Percentiles rank a stretch among this genome's conserved stretches.
Evolutionary conservation across 1,284 basidiomycete species (phyloP).

Genomic region (Pterulicium gracile): DNA sequence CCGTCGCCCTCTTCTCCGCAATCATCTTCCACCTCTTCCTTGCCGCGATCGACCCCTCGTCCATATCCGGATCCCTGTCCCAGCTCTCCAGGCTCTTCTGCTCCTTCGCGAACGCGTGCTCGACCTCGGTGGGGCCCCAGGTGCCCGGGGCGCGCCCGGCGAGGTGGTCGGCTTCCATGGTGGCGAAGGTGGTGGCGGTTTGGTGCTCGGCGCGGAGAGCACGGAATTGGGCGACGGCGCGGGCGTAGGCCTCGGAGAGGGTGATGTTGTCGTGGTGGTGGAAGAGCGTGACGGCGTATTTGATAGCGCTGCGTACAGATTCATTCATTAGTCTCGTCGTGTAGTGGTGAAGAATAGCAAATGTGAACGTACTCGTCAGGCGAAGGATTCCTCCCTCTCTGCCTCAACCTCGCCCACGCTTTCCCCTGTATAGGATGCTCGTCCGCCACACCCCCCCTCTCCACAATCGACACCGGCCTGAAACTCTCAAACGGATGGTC

Average conservation of each 20-base stretch:
- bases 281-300: constrained; percentile 66
- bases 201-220: constrained; percentile 79
- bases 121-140: constrained; percentile 56
- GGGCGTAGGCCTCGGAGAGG: constrained; percentile 73
- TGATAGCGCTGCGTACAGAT: constrained; percentile 57
- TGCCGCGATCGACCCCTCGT: constrained; percentile 48
- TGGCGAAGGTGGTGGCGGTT: constrained; percentile 66
- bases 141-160: constrained; percentile 71
- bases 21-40: constrained; percentile 69
- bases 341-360: background rate
- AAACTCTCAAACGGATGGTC: constrained; percentile 97
- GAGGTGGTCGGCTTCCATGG: constrained; percentile 76
- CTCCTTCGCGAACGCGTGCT: constrained; percentile 53
- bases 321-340: constrained; percentile 6
- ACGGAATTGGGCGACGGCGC: constrained; percentile 79
- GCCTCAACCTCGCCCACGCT: constrained; percentile 67
- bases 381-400: constrained; percentile 74
- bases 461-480: constrained; percentile 70
- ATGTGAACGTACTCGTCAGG: constrained; percentile 75
- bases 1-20: constrained; percentile 34
- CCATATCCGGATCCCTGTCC: constrained; percentile 41
- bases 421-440: constrained; percentile 47
- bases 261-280: constrained; percentile 56
- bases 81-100: constrained; percentile 48
- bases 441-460: constrained; percentile 47